These are phyloP conservation scores for Juncus inflexus DNA, from an alignment of 176 grass and related monocot species.

Conservation along the genomic window DNA sequence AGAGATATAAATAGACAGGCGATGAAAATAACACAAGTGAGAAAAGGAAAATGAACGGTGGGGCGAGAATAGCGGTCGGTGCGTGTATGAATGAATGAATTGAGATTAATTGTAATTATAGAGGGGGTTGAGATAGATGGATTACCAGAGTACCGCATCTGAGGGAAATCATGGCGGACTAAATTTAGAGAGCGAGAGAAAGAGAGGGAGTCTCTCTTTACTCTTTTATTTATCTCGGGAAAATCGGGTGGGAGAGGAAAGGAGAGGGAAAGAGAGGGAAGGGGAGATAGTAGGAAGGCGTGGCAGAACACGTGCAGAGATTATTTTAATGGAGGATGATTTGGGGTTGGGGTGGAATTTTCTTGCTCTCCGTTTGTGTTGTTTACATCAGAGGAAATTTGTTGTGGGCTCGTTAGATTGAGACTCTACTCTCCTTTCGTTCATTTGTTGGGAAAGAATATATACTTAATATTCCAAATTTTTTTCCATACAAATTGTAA, in stretches of 20 bases:
- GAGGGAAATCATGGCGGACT: slow-evolving; percentile 15
- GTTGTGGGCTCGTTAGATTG: no score
- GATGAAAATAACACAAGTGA: no score
- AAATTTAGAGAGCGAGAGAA: not conserved
- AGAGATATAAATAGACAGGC: not conserved
- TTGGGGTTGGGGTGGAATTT: not conserved
- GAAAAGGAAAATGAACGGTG: no score
- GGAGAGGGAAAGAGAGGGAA: not conserved
- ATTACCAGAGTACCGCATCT: slow-evolving; percentile 16
- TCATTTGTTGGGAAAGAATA: no score
- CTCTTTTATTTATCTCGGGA: not conserved
- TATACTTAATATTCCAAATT: no score
- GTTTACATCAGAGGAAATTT: no score
- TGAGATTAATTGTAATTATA: slow-evolving; percentile 17
- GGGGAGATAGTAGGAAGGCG: not conserved
- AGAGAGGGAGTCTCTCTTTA: slow-evolving; percentile 23
- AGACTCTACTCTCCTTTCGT: no score
- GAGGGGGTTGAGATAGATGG: slow-evolving; percentile 1
- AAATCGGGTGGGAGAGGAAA: slow-evolving; percentile 1
- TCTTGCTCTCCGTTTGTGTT: no score
- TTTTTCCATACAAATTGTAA: no score
- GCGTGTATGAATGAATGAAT: slow-evolving; percentile 10
- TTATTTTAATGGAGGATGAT: slow-evolving; percentile 12
- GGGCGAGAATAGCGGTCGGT: not conserved
- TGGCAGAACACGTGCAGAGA: slow-evolving; percentile 25